Percentiles rank a stretch among this genome's conserved stretches.
These are phyloP conservation scores for Brassica rapa DNA, from an alignment of 345 rosid species.

Conservation along the genomic window DNA sequence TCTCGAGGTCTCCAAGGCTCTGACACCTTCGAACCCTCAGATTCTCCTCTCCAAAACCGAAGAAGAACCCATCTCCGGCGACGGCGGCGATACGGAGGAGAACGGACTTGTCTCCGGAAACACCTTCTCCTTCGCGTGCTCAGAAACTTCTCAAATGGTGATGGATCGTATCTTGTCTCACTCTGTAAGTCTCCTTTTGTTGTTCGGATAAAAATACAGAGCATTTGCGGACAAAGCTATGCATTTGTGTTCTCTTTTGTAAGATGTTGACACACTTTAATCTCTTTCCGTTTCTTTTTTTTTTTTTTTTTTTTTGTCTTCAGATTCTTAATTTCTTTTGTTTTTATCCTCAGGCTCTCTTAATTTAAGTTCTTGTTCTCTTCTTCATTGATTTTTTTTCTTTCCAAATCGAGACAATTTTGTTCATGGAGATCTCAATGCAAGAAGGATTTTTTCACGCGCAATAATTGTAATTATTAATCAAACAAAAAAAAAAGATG, in stretches of 20 bases:
- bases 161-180: conserved; percentile 98
- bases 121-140: conserved; percentile 89
- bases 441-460: conserved; percentile 19
- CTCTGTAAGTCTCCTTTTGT: conserved; percentile 65
- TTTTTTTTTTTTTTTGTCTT: neutral
- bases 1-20: conserved; percentile 71
- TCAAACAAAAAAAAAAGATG: neutral
- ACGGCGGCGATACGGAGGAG: conserved; percentile 64
- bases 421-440: conserved; percentile 1
- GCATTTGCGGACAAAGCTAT: conserved; percentile 37
- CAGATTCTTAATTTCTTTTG: neutral
- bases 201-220: conserved; percentile 24
- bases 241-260: neutral
- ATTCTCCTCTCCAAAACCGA: conserved; percentile 58
- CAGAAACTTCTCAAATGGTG: conserved; percentile 96
- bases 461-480: conserved; percentile 35
- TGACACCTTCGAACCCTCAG: conserved; percentile 59
- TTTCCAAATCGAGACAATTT: neutral
- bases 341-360: neutral
- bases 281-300: neutral
- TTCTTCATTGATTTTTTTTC: neutral
- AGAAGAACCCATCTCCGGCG: conserved; percentile 44
- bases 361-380: neutral
- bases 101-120: conserved; percentile 69
- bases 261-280: conserved; percentile 20